Conservation (phyloP, 2,329 filamentous ascomycete species). For the Aureobasidium mangrovei region DNA sequence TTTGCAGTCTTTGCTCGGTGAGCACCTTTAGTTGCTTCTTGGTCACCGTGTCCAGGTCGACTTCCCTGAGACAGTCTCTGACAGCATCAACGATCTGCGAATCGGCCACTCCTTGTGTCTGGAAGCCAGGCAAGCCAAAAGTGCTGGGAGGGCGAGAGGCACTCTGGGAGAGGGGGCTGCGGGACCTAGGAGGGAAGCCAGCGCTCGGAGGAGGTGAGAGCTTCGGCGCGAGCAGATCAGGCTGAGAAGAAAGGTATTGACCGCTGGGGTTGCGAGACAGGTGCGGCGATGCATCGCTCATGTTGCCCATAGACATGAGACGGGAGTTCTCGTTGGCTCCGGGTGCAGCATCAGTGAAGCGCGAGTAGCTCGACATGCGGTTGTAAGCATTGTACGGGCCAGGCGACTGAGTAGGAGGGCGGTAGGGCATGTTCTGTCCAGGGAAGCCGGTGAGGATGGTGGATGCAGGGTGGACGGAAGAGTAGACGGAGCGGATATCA, state of each 20-base stretch:
- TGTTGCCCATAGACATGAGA: conserved; percentile 46
- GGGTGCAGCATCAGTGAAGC: conserved; percentile 32
- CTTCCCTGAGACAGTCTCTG: conserved; percentile 70
- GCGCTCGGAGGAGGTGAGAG: conserved; percentile 20
- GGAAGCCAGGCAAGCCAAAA: conserved; percentile 42
- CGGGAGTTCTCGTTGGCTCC: conserved; percentile 31
- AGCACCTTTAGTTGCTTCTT: conserved; percentile 87
- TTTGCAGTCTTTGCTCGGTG: conserved; percentile 88
- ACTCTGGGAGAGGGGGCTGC: conserved; percentile 17
- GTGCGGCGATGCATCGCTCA: conserved; percentile 41
- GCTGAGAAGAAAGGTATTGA: conserved; percentile 30
- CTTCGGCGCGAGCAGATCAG: conserved; percentile 32
- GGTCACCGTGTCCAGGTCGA: conserved; percentile 92
- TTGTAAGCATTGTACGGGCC: conserved; percentile 59
- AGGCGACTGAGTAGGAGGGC: conserved; percentile 67
- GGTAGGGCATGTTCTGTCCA: conserved; percentile 22
- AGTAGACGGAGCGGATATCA: conserved; percentile 94
- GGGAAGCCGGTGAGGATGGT: conserved; percentile 78
- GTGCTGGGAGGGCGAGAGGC: conserved; percentile 12
- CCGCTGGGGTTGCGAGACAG: conserved; percentile 27
- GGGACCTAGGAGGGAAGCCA: conserved; percentile 21
- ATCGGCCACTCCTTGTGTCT: conserved; percentile 64
- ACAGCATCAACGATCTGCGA: conserved; percentile 75
- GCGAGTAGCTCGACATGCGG: conserved; percentile 58
- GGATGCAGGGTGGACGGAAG: conserved; percentile 74